Base-by-base conservation (phyloP, 139 green algal species). In the Astrephomene gubernaculifera region DNA sequence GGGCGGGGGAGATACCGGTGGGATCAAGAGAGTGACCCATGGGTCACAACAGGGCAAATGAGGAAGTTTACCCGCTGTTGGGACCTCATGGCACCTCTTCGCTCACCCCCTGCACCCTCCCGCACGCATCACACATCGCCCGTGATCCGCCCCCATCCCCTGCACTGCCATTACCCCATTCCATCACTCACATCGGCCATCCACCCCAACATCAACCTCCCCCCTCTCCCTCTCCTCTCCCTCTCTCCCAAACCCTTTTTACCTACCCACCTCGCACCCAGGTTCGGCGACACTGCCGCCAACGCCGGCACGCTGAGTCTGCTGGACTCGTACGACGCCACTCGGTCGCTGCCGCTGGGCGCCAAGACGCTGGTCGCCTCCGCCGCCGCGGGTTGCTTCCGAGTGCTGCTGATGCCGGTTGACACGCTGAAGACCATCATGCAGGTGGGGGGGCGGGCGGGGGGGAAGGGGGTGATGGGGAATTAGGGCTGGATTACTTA, bases 281-380 rank as follows among this genome's bases (percentile, higher is more conserved):
- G 96, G n/a, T 98, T 98, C 86, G 95, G 96, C 27, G 96, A 98
- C 90, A 98, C 96, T 2, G 96, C 96, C 27, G 92, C 94, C 52
- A 98, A 98, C 86, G 93, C 95, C 6, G 96, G 95, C 49, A 86
- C 97, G 38, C 90, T 98, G 39, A 85, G 91, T 17, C 75, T 96
- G 64, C 65, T 98, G 22, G 88, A 97, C 72, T 86, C 63, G 43
- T 91, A 91, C 39, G 89, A 92, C 1, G 27, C 54, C 36, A 95
- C 92, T 27, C 63, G 29, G 29, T 35, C 86, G 25, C 70, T 97
- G 88, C 95, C 94, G 1, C 63, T 97, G 44, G 88, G 82, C n/a
- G 68, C 96, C 45, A 96, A 96, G 92, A 98, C 95, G 1, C 38
- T 91, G 43, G 93, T 88, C 7, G 93, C 94, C 5, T 95, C 89